Percentiles rank a stretch among this genome's conserved stretches.
phyloP scores from a whole-genome alignment of 2,329 filamentous ascomycete species.

The Pseudogymnoascus sp. region DNA sequence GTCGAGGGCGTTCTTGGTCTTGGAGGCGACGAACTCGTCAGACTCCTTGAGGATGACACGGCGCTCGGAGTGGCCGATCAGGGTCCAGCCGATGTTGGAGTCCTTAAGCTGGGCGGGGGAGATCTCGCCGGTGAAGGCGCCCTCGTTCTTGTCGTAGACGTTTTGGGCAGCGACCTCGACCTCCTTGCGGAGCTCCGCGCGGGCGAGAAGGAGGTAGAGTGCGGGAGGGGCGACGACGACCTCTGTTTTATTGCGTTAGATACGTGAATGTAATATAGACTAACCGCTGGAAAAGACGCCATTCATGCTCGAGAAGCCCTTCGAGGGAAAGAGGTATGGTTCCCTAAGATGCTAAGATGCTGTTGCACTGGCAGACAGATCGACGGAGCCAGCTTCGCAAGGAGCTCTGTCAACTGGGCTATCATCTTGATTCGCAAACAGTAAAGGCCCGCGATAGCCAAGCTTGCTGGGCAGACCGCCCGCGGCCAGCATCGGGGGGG shows the following conservation, averaged over 20 bases:
- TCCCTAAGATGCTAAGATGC: not conserved
- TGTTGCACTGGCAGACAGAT: not conserved
- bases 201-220: slow-evolving; percentile 83
- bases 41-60: slow-evolving; percentile 82
- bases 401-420: not conserved
- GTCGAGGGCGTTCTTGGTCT: slow-evolving; percentile 89
- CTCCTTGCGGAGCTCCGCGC: slow-evolving; percentile 66
- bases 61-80: slow-evolving; percentile 93
- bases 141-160: slow-evolving; percentile 94
- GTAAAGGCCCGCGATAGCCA: not conserved
- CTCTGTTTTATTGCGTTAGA: slow-evolving; percentile 49
- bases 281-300: not conserved
- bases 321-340: not conserved
- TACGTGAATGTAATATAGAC: not conserved
- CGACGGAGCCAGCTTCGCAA: not conserved
- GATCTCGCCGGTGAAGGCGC: slow-evolving; percentile 96
- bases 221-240: slow-evolving; percentile 88
- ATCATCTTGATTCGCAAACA: too few relatives aligned
- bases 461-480: not conserved
- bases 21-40: slow-evolving; percentile 79
- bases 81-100: slow-evolving; percentile 78
- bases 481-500: not conserved
- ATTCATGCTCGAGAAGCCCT: not conserved
- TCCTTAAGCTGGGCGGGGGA: slow-evolving; percentile 87
- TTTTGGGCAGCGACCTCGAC: slow-evolving; percentile 92